Evolutionary conservation across 23 red algal species (phyloP).

Genomic region (Cyanidioschyzon merolae): DNA sequence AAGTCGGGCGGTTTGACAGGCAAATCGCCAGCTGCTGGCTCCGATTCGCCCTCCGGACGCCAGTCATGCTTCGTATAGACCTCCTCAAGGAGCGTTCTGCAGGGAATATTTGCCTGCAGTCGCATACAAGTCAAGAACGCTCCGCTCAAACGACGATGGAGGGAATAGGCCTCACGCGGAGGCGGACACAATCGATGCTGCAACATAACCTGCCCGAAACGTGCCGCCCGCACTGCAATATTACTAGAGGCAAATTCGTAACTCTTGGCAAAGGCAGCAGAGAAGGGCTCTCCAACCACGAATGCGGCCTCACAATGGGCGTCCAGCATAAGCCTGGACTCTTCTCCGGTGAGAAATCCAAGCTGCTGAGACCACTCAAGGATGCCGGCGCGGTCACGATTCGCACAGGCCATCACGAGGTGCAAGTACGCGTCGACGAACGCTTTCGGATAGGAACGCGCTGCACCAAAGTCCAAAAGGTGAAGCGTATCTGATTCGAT

Average conservation of each 20-base stretch:
- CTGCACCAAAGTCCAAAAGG: conserved; percentile 71
- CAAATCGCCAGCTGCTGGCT: no score
- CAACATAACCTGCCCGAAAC: conserved; percentile 42
- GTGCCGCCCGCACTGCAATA: conserved; percentile 38
- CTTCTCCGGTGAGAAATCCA: conserved; percentile 70
- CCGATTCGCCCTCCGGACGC: not conserved
- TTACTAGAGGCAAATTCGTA: conserved; percentile 44
- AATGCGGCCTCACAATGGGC: conserved; percentile 55
- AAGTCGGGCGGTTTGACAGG: no score
- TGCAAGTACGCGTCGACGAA: conserved; percentile 43
- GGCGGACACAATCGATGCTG: conserved; percentile 54
- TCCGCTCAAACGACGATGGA: conserved; percentile 49
- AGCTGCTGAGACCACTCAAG: conserved; percentile 37
- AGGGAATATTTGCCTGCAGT: conserved; percentile 23
- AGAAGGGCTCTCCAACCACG: conserved; percentile 69
- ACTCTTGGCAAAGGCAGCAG: not conserved
- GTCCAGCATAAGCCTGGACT: conserved; percentile 43
- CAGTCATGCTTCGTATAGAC: not conserved
- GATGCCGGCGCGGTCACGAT: conserved; percentile 33
- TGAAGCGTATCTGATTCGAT: conserved; percentile 23
- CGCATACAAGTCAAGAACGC: conserved; percentile 53
- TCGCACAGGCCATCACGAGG: conserved; percentile 54
- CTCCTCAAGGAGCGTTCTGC: conserved; percentile 9
- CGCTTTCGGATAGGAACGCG: conserved; percentile 25
- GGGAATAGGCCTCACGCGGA: conserved; percentile 47